Conservation (phyloP, 1,139 yeast genomes). For the Hyphopichia burtonii region DNA sequence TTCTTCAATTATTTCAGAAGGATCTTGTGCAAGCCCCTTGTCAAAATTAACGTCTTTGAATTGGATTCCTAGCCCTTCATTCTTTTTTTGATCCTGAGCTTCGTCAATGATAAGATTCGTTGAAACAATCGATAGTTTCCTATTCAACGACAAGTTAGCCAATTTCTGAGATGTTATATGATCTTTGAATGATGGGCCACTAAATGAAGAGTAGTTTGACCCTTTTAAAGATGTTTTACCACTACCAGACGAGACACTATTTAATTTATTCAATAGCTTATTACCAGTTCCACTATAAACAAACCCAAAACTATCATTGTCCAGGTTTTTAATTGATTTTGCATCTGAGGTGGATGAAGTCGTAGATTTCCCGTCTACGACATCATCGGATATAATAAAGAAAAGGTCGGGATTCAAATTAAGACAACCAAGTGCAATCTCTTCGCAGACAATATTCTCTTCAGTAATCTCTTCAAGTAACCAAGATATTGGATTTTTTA, state of each 20-base stretch:
- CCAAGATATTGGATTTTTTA: slow-evolving; percentile 38
- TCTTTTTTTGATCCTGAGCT: neutral
- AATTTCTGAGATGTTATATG: no score
- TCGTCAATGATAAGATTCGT: slow-evolving; percentile 22
- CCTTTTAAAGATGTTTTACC: neutral
- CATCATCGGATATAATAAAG: slow-evolving; percentile 12
- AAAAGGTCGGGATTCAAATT: slow-evolving; percentile 25
- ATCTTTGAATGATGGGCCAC: slow-evolving; percentile 28
- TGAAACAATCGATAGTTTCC: slow-evolving; percentile 29
- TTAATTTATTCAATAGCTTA: neutral
- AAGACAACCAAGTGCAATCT: slow-evolving; percentile 33
- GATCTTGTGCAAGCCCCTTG: slow-evolving; percentile 4
- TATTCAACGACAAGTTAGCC: slow-evolving; percentile 15
- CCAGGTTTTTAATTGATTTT: neutral
- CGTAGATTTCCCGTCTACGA: neutral
- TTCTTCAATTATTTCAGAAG: neutral
- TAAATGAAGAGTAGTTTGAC: slow-evolving; percentile 21
- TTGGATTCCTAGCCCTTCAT: slow-evolving; percentile 9
- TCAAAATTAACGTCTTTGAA: slow-evolving; percentile 33
- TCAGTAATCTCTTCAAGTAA: slow-evolving; percentile 18
- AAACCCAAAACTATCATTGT: neutral
- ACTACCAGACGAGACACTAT: neutral
- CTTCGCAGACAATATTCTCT: slow-evolving; percentile 26
- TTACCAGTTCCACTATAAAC: slow-evolving; percentile 1
- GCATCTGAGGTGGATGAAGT: neutral